Conservation (phyloP, 2,329 filamentous ascomycete genomes). For the Venturiaceae sp. region DNA sequence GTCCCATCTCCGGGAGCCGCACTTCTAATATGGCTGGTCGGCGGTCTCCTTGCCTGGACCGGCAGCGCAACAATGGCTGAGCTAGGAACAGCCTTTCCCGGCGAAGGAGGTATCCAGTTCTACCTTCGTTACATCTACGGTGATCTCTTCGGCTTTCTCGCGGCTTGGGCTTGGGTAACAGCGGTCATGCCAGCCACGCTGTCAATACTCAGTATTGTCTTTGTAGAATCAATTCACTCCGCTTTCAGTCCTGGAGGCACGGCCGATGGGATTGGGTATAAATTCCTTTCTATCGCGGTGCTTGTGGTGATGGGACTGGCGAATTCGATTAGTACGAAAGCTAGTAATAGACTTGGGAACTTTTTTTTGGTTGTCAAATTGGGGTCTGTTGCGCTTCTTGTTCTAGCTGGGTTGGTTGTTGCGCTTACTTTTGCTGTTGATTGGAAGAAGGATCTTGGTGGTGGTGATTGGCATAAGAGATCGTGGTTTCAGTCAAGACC, state of each 20-base stretch:
- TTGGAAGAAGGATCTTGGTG: slow-evolving; percentile 19
- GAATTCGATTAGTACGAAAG: slow-evolving; percentile 33
- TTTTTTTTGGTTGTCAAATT: slow-evolving; percentile 31
- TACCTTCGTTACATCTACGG: slow-evolving; percentile 53
- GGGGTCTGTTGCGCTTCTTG: slow-evolving; percentile 20
- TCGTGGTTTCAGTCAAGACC: slow-evolving; percentile 47
- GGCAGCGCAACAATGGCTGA: slow-evolving; percentile 54
- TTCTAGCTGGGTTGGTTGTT: slow-evolving; percentile 20
- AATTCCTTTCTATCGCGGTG: slow-evolving; percentile 24
- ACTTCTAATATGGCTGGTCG: slow-evolving; percentile 50
- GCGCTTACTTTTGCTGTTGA: slow-evolving; percentile 20
- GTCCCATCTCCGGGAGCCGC: slow-evolving; percentile 52
- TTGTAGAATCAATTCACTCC: slow-evolving; percentile 28
- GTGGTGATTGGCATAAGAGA: slow-evolving; percentile 29
- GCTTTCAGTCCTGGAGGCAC: slow-evolving; percentile 1
- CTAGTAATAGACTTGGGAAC: slow-evolving; percentile 29
- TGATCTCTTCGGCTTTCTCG: slow-evolving; percentile 51
- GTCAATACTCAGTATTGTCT: slow-evolving; percentile 55
- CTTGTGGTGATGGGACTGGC: slow-evolving; percentile 29
- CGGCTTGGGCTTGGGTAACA: slow-evolving; percentile 57
- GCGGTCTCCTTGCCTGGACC: slow-evolving; percentile 54
- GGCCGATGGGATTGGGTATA: slow-evolving; percentile 16
- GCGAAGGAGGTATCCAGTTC: slow-evolving; percentile 53
- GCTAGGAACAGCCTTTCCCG: slow-evolving; percentile 52
- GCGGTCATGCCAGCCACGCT: slow-evolving; percentile 55